These are phyloP conservation scores for Mortierella claussenii DNA, from an alignment of 192 early-diverging fungal genomes.

Conservation along the genomic window DNA sequence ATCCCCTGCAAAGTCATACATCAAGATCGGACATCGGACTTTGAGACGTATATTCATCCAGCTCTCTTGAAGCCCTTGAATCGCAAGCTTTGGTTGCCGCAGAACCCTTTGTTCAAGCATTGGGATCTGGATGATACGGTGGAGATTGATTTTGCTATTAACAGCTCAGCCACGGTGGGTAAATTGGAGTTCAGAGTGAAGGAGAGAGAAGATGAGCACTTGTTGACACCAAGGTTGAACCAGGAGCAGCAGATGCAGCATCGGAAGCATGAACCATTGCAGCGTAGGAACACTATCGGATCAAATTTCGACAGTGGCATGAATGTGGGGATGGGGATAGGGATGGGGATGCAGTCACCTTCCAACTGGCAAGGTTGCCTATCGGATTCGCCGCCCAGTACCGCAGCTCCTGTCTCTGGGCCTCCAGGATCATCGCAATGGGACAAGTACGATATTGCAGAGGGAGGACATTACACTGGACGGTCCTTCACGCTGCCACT, in stretches of 20 bases:
- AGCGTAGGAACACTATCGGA: slow-evolving; percentile 14
- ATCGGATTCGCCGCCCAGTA: slow-evolving; percentile 13
- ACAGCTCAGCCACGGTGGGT: slow-evolving; percentile 12
- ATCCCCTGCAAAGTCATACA: slow-evolving; percentile 18
- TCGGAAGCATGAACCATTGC: background rate
- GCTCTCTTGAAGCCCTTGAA: slow-evolving; percentile 54
- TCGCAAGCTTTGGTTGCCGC: slow-evolving; percentile 56
- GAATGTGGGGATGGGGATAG: slow-evolving; percentile 2
- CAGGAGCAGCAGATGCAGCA: background rate
- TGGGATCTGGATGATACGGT: slow-evolving; percentile 56
- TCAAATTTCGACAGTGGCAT: slow-evolving; percentile 24
- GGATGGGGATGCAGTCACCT: slow-evolving; percentile 18
- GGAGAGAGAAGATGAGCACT: slow-evolving; percentile 14
- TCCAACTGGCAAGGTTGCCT: slow-evolving; percentile 34
- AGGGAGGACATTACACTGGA: no score
- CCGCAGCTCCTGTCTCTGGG: slow-evolving; percentile 1
- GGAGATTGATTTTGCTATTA: slow-evolving; percentile 51
- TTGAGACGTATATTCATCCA: slow-evolving; percentile 61
- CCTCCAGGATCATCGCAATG: slow-evolving; percentile 12
- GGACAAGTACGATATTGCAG: slow-evolving; percentile 16
- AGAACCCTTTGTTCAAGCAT: slow-evolving; percentile 48
- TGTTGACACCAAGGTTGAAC: slow-evolving; percentile 5
- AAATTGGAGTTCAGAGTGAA: slow-evolving; percentile 22
- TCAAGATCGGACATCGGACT: slow-evolving; percentile 54
- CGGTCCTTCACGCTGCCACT: no score